Conservation (phyloP, 1,284 basidiomycete species). For the Sphaerobolus stellatus region DNA sequence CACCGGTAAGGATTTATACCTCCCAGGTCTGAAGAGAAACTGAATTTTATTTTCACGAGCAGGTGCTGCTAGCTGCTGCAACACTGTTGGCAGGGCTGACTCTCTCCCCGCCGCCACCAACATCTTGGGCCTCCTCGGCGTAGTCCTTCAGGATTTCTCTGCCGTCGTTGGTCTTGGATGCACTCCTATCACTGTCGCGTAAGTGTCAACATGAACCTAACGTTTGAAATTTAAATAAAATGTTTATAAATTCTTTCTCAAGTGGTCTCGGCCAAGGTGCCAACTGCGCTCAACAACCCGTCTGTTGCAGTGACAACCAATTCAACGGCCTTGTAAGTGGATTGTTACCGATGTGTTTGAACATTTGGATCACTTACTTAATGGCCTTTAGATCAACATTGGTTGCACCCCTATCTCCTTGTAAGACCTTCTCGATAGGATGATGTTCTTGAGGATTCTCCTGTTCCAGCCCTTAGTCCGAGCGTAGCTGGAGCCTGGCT, state of each 20-base stretch:
- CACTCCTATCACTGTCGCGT: conserved; percentile 27
- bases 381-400: not conserved
- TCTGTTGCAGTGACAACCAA: conserved; percentile 40
- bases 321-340: conserved; percentile 25
- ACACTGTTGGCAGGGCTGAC: conserved; percentile 22
- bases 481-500: too few relatives aligned
- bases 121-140: conserved; percentile 21
- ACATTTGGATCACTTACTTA: not conserved
- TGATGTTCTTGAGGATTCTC: too few relatives aligned
- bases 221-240: conserved; percentile 4
- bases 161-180: conserved; percentile 26
- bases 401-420: not conserved
- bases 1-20: conserved; percentile 19
- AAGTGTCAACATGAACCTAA: conserved; percentile 23
- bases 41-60: conserved; percentile 5
- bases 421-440: too few relatives aligned
- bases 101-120: not conserved
- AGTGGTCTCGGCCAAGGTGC: conserved; percentile 12
- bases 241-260: not conserved
- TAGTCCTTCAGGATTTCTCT: conserved; percentile 22
- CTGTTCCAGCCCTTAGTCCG: too few relatives aligned
- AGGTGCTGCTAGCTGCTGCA: conserved; percentile 31
- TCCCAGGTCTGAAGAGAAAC: not conserved
- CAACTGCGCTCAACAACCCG: conserved; percentile 33
- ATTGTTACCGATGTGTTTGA: not conserved